Evolutionary conservation across 148 eudicot species (phyloP).

Genomic region (Silene uniflora): DNA sequence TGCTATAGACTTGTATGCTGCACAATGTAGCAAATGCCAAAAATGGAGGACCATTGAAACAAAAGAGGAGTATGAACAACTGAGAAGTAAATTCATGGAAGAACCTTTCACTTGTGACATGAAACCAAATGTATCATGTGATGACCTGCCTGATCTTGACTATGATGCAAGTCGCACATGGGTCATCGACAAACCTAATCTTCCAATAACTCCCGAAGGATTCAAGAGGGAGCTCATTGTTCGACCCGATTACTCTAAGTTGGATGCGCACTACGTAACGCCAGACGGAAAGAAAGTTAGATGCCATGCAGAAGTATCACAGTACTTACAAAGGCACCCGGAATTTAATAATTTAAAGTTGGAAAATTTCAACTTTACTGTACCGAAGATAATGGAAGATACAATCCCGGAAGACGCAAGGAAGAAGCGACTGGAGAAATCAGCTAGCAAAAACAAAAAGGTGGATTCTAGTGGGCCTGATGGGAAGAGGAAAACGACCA

Average conservation of each 20-base stretch:
- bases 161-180: constrained; percentile 52
- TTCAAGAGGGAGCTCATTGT: constrained; percentile 49
- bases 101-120: constrained; percentile 57
- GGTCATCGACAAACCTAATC: constrained; percentile 63
- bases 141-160: constrained; percentile 58
- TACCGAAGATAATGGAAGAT: constrained; percentile 52
- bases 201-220: constrained; percentile 61
- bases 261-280: constrained; percentile 54
- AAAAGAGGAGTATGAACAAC: constrained; percentile 60
- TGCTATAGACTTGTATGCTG: constrained; percentile 42
- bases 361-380: constrained; percentile 48
- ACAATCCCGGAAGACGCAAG: constrained; percentile 39
- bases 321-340: constrained; percentile 46
- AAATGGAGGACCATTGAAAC: constrained; percentile 64
- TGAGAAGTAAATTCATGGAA: constrained; percentile 43
- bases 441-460: constrained; percentile 20
- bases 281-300: constrained; percentile 53
- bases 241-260: constrained; percentile 51
- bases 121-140: constrained; percentile 40
- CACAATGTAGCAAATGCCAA: constrained; percentile 59
- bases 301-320: constrained; percentile 30
- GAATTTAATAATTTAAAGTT: constrained; percentile 30
- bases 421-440: constrained; percentile 26
- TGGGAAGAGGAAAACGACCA: constrained; percentile 17
- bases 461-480: constrained; percentile 13